Conservation (phyloP, 345 rosid species). For the Rhodamnia argentea region DNA sequence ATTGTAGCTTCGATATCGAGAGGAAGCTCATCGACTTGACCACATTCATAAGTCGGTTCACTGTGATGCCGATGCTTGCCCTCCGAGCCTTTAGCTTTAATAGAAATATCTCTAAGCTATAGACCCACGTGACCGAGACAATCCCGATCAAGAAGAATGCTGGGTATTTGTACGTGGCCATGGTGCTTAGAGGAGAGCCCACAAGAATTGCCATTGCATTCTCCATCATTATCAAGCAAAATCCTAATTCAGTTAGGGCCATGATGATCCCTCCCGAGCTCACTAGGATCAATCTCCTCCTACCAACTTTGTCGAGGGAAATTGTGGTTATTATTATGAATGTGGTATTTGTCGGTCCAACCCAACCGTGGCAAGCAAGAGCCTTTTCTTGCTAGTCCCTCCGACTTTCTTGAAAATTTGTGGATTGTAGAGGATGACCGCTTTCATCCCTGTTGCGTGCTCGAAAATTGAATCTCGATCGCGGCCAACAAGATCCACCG, state of each 20-base stretch:
- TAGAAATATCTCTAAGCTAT: constrained; percentile 76
- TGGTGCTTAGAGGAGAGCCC: constrained; percentile 52
- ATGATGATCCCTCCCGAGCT: too few species aligned
- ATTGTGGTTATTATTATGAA: too few species aligned
- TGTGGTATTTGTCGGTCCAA: too few species aligned
- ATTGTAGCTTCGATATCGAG: constrained; percentile 38
- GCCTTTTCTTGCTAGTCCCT: constrained; percentile 17
- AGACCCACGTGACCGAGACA: constrained; percentile 79
- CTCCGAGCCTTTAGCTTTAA: constrained; percentile 79
- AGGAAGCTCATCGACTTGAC: constrained; percentile 64
- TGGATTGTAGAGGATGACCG: constrained; percentile 59
- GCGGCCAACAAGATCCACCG: constrained; percentile 61
- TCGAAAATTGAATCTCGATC: constrained; percentile 72
- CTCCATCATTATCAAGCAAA: not conserved
- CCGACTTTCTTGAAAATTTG: constrained; percentile 62
- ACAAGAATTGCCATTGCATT: constrained; percentile 11
- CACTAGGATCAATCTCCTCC: too few species aligned
- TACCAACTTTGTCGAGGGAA: too few species aligned
- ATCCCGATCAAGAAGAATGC: constrained; percentile 59
- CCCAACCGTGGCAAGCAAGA: constrained; percentile 41
- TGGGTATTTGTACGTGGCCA: constrained; percentile 30
- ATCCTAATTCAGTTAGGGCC: too few species aligned
- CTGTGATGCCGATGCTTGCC: constrained; percentile 58
- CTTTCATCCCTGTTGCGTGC: constrained; percentile 65
- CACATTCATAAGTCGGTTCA: constrained; percentile 73